Evolutionary conservation across 1,139 yeast species (phyloP).

Genomic region (Taiozyma onychis): DNA sequence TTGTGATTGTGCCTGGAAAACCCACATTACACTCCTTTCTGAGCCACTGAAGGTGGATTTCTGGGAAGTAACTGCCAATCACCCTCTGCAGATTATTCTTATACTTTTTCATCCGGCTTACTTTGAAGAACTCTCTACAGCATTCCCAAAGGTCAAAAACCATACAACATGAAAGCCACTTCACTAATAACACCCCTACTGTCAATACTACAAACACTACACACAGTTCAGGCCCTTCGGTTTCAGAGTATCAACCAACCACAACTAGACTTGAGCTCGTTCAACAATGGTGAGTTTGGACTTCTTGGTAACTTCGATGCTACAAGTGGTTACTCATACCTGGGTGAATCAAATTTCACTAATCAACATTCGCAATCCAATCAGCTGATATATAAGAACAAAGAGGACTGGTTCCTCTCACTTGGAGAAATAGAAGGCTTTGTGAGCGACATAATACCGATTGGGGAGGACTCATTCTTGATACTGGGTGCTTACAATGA

Average conservation of each 20-base stretch:
- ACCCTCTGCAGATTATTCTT: background rate
- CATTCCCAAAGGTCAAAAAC: background rate
- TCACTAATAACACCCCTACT: background rate
- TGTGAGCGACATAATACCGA: constrained; percentile 24
- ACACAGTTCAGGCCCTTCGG: constrained; percentile 5
- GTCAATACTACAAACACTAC: background rate
- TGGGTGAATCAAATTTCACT: constrained; percentile 44
- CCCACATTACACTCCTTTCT: background rate
- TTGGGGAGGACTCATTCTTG: constrained; percentile 31
- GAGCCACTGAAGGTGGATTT: background rate
- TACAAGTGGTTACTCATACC: constrained; percentile 49
- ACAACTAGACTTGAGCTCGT: constrained; percentile 20
- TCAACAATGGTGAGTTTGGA: constrained; percentile 41
- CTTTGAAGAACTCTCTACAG: background rate
- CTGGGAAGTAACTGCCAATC: background rate
- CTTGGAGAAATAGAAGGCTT: constrained; percentile 21
- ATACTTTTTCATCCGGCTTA: background rate
- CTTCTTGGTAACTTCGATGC: constrained; percentile 63
- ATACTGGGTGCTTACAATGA: constrained; percentile 42
- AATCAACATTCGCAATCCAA: constrained; percentile 18
- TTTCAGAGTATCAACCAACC: constrained; percentile 12
- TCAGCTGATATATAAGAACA: constrained; percentile 21
- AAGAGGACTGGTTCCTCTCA: constrained; percentile 15
- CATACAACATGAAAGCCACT: background rate
- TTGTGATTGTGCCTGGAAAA: background rate